Evolutionary conservation across 768 basidiomycete genomes (phyloP).

Genomic region (Agrocybe chaxingu): DNA sequence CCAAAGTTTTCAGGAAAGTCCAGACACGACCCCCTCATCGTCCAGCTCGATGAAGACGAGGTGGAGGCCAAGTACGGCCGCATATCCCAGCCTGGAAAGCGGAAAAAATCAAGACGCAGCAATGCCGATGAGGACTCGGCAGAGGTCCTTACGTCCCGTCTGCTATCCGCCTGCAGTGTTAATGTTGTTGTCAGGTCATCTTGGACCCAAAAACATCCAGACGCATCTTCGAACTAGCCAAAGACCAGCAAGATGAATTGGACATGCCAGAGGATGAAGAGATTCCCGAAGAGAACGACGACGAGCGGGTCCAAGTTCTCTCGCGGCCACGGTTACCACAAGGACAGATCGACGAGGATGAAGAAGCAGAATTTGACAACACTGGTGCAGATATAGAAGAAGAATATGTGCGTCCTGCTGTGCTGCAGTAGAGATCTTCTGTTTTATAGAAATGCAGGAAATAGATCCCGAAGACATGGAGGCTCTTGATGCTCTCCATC

Average conservation of each 20-base stretch:
- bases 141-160: constrained; percentile 42
- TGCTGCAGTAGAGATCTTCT: background rate
- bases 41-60: constrained; percentile 82
- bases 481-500: constrained; percentile 78
- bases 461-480: constrained; percentile 89
- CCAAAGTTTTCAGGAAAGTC: constrained; percentile 50
- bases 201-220: constrained; percentile 80
- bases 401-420: constrained; percentile 47
- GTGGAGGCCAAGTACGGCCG: constrained; percentile 73
- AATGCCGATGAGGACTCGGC: constrained; percentile 52
- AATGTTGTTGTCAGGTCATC: constrained; percentile 44
- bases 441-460: constrained; percentile 45
- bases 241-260: constrained; percentile 90
- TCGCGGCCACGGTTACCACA: constrained; percentile 26
- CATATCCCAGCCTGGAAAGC: constrained; percentile 71
- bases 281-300: constrained; percentile 41
- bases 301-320: constrained; percentile 24
- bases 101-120: constrained; percentile 54
- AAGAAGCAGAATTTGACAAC: constrained; percentile 49
- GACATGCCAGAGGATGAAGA: constrained; percentile 57
- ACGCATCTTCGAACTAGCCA: constrained; percentile 89
- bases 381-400: constrained; percentile 58
- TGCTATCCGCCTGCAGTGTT: constrained; percentile 9
- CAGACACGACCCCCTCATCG: constrained; percentile 84
- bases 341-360: constrained; percentile 48